A percentile compares a stretch with the other conserved stretches of the same genome.
Evolutionary conservation across 2,329 filamentous ascomycete genomes (phyloP).

Genomic region (Botrytis galanthina): DNA sequence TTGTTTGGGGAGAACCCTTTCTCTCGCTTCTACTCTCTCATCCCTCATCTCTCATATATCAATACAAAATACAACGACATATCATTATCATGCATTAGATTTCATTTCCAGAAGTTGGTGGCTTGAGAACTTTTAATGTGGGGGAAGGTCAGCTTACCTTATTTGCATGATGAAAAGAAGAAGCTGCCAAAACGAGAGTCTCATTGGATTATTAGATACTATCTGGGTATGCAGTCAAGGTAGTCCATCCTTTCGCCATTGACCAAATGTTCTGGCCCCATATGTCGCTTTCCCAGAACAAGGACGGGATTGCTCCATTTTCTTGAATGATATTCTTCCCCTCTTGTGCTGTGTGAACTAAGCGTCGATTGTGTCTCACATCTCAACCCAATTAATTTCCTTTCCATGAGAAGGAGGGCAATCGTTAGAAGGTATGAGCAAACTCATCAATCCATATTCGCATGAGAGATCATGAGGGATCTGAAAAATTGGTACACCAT

Average conservation of each 20-base stretch:
- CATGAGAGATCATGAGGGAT: constrained; percentile 1
- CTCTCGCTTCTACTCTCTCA: too few relatives aligned
- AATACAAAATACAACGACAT: too few relatives aligned
- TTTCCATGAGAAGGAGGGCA: neutral
- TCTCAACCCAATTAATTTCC: neutral
- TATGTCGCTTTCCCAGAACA: neutral
- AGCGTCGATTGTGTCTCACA: neutral
- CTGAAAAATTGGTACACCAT: neutral
- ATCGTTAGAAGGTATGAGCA: neutral
- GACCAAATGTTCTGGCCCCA: neutral
- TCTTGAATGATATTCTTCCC: neutral
- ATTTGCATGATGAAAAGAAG: neutral
- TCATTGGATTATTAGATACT: neutral
- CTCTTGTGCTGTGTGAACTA: neutral
- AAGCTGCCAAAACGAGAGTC: neutral
- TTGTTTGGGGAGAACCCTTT: neutral
- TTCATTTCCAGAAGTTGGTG: neutral
- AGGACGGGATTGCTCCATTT: neutral
- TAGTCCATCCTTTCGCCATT: neutral
- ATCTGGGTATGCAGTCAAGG: neutral
- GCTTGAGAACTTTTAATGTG: neutral
- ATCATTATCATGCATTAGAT: neutral
- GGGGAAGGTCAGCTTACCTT: constrained; percentile 3
- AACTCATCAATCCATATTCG: neutral
- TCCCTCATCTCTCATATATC: too few relatives aligned